Base-by-base conservation (phyloP, 306 rosid species). In the Cucumis melo region DNA sequence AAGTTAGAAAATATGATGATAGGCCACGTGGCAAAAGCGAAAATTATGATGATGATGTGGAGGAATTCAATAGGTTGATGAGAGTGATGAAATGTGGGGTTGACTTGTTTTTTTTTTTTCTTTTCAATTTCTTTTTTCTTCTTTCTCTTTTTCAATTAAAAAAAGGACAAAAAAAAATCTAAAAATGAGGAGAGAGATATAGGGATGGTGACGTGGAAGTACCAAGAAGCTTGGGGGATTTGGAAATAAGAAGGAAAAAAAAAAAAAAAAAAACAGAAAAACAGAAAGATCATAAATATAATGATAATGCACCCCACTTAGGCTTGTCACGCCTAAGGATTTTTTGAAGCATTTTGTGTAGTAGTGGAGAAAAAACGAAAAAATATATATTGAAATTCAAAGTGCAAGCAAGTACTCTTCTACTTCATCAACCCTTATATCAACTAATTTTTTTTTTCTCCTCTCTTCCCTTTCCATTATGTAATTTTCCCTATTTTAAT, bases 171-270 rank as follows among this genome's bases (percentile, higher is more conserved):
- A 27, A 27, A 27, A 27, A 27, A 66, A 29, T 53, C 38, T 3
- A 73, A 51, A 73, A 53, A 36, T 27, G 62, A 46, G 11, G 12
- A 73, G 34, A 44, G 74, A 42, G 56, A 20, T 21, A 68, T 46
- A 13, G 58, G 58, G 75, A 54, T 62, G 87, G 29, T 78, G 80
- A 76, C 64, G 86, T 80, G 82, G 80, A 24, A 72, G 81, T 62
- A 63, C 50, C 46, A 34, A 74, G 41, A 74, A 74, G 63, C 13
- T 32, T 38, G 63, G 63, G 77, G 66, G 72, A 24, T 17, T 29
- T 27, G 16, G 20, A 61, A 29, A 21, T 21, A 2, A 24, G 19
- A 38, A 7, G 16, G 20, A 61, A 29, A 21, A 42, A 2, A 24
- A 38, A 38, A 7, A 9, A 36, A 10, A 20, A 4, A 36, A 66